Evolutionary conservation across 2,329 filamentous ascomycete species (phyloP).

Genomic region (Aspergillus latus): DNA sequence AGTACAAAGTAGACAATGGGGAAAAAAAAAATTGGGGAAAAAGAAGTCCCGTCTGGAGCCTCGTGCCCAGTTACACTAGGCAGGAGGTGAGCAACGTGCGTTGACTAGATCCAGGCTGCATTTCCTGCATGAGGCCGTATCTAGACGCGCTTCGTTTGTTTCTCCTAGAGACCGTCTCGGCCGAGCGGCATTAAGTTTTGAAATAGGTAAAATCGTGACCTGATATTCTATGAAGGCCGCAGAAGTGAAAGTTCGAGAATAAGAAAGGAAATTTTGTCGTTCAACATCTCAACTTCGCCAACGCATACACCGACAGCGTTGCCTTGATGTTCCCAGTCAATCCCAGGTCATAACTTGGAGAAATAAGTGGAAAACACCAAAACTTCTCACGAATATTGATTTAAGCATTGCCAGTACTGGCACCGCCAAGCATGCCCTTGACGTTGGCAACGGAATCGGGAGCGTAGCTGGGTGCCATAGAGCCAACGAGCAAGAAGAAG

Average conservation of each 20-base stretch:
- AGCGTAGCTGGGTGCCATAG: constrained; percentile 56
- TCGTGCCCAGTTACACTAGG: constrained; percentile 16
- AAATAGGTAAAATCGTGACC: constrained; percentile 11
- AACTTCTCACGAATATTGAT: neutral
- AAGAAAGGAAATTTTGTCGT: constrained; percentile 14
- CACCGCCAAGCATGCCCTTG: constrained; percentile 39
- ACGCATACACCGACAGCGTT: neutral
- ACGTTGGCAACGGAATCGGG: constrained; percentile 36
- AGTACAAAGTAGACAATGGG: neutral
- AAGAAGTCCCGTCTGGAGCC: constrained; percentile 1
- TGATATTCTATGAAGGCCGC: constrained; percentile 9
- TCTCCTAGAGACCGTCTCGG: constrained; percentile 9
- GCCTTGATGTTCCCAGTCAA: neutral
- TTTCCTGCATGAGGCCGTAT: constrained; percentile 38
- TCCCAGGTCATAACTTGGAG: neutral
- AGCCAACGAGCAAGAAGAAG: constrained; percentile 68
- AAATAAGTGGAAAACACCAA: neutral
- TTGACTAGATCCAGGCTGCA: constrained; percentile 30
- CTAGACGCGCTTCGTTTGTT: constrained; percentile 16
- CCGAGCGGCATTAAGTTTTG: constrained; percentile 20
- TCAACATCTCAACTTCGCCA: constrained; percentile 5
- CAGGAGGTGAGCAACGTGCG: constrained; percentile 13
- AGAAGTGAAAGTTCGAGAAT: neutral
- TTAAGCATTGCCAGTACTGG: constrained; percentile 35
- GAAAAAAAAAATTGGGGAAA: neutral